These are phyloP conservation scores for Oxalis stricta DNA, from an alignment of 441 rosid genomes.

Conservation along the genomic window DNA sequence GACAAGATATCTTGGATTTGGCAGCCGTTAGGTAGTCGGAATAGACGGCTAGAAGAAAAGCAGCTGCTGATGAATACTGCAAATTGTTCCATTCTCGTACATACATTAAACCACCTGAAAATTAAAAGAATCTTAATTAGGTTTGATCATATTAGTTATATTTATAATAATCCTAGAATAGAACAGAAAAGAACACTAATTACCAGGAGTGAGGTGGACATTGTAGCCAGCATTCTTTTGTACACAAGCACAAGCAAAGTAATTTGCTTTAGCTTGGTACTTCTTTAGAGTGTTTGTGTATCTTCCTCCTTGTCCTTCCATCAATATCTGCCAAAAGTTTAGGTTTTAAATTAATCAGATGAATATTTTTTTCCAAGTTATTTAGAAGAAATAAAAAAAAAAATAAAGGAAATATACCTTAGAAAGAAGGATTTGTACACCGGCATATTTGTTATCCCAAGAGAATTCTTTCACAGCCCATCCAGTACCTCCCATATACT, in stretches of 20 bases:
- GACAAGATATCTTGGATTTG: constrained; percentile 35
- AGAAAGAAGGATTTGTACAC: constrained; percentile 48
- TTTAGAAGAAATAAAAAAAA: too few relatives aligned
- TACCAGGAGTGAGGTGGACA: constrained; percentile 48
- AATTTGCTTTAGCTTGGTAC: constrained; percentile 45
- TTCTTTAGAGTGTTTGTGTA: constrained; percentile 38
- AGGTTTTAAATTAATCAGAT: too few relatives aligned
- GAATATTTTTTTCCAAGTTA: too few relatives aligned
- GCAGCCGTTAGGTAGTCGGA: constrained; percentile 36
- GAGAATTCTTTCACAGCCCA: constrained; percentile 58
- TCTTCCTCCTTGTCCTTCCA: constrained; percentile 42
- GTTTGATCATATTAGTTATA: too few relatives aligned
- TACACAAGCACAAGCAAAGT: constrained; percentile 51
- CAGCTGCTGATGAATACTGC: constrained; percentile 46
- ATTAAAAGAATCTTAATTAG: neutral
- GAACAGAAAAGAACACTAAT: neutral
- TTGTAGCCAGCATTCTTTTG: constrained; percentile 55
- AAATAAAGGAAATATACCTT: too few relatives aligned
- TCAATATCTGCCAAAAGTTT: constrained; percentile 26
- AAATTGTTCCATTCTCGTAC: constrained; percentile 52
- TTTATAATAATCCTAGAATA: too few relatives aligned
- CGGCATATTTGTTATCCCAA: constrained; percentile 73
- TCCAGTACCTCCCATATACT: constrained; percentile 53
- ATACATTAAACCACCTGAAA: constrained; percentile 41
- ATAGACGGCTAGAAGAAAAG: constrained; percentile 40